Evolutionary conservation across 2,329 filamentous ascomycete species (phyloP), one percentile per base, ranked within the genome.

Genomic region (Colletotrichum musicola): DNA sequence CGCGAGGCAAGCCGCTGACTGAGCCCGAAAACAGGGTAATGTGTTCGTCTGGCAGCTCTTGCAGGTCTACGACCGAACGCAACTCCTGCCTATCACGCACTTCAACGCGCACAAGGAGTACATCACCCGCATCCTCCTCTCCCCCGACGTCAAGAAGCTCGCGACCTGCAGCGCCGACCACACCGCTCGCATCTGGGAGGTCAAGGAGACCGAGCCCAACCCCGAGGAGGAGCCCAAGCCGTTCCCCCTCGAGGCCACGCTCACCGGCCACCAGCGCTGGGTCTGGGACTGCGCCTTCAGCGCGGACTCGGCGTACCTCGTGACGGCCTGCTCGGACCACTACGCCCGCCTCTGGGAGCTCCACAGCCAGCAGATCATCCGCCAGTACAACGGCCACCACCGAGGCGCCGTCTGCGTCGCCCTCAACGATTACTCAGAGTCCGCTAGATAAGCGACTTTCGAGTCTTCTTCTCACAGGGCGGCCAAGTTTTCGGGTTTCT

Each of bases 211-310:
- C n/a, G 87, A 89, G 55, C 83, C 85, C 14, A 72, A 65, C 50
- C 73, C 68, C 49, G 70, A 74, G n/a, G 79, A 82, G 54, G 75
- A 78, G 18, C 80, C 85, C 9, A 88, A 85, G 78, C 91, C 85
- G 49, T 96, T 93, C 73, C 92, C 91, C 10, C 88, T 97, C 20
- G 93, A 97, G 80, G 94, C 94, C 3, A 97, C 94, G 1, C 88
- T 98, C 1, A 92, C 92, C 22, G 93, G 93, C 62, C 95, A 98
- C 81, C 95, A 98, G 81, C 90, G 95, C 62, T 98, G 95, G 95
- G 95, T 98, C 1, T 98, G 95, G 95, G 95, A 98, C 79, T 98
- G 95, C 76, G 95, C 95, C 1, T 98, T 98, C 81, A 95, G 92
- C 70, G 95, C 95, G 27, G 95, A 98, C 78, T 95, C 92, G 40